Evolutionary conservation across 805 yeast genomes (phyloP).

Genomic region (Cyberlindnera xishuangbannaensis): DNA sequence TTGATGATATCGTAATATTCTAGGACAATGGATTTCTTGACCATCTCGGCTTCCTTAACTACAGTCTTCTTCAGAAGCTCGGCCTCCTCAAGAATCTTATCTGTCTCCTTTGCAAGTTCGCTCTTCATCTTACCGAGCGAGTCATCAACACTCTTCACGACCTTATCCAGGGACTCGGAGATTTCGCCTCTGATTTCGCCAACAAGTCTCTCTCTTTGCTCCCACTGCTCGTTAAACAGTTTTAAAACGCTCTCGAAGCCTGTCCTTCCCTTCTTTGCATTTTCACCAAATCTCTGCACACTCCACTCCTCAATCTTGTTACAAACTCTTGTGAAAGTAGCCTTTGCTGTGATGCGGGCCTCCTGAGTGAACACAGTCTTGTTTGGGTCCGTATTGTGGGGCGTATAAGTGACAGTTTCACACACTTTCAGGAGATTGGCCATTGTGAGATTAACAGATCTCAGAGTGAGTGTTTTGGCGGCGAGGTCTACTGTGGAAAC

Average conservation of each 20-base stretch:
- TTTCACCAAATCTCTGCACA: constrained; percentile 80
- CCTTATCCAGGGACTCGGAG: constrained; percentile 26
- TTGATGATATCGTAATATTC: constrained; percentile 22
- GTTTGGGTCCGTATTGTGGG: constrained; percentile 50
- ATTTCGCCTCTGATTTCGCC: constrained; percentile 22
- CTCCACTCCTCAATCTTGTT: constrained; percentile 90
- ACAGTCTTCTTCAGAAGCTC: constrained; percentile 33
- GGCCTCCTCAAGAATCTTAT: constrained; percentile 10
- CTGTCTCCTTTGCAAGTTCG: constrained; percentile 27
- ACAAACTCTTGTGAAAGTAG: constrained; percentile 62
- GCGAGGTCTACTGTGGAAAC: constrained; percentile 75
- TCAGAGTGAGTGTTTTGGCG: constrained; percentile 60
- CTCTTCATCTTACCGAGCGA: constrained; percentile 31
- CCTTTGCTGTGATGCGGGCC: constrained; percentile 87
- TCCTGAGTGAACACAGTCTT: constrained; percentile 69
- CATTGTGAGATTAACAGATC: constrained; percentile 85
- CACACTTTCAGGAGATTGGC: constrained; percentile 67
- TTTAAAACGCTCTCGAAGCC: constrained; percentile 83
- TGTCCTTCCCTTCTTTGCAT: constrained; percentile 72
- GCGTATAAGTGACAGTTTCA: constrained; percentile 80
- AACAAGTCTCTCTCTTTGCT: constrained; percentile 24
- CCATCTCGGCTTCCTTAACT: constrained; percentile 24
- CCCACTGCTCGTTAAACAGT: constrained; percentile 36
- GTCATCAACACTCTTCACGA: constrained; percentile 24
- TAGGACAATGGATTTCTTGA: constrained; percentile 18